phyloP scores from a whole-genome alignment of 2,329 filamentous ascomycete species.

The Sporothrix globosa region DNA sequence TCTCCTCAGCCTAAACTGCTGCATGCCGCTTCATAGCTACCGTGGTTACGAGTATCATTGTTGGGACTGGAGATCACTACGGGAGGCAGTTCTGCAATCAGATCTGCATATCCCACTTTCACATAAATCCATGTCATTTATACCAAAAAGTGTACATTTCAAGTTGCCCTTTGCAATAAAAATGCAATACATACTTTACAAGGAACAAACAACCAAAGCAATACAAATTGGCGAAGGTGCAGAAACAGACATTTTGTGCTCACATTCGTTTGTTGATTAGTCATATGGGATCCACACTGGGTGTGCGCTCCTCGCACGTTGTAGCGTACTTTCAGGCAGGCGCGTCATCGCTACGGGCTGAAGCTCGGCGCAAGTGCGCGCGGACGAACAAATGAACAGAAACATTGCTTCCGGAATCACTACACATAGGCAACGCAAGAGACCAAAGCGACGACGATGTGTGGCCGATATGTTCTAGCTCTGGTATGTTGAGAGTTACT shows the following conservation, averaged over 20 bases:
- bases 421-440: background rate
- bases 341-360: background rate
- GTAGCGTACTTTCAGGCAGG: background rate
- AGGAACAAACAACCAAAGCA: no score
- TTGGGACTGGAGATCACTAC: background rate
- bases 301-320: no score
- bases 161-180: background rate
- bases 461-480: constrained; percentile 46
- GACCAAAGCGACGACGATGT: constrained; percentile 38
- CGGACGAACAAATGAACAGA: background rate
- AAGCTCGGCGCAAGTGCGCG: background rate
- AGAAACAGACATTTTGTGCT: background rate
- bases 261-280: background rate
- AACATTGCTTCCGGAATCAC: background rate
- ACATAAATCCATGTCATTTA: no score
- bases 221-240: background rate
- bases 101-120: no score
- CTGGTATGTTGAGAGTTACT: constrained; percentile 41
- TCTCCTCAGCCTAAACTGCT: background rate
- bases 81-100: no score
- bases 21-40: no score
- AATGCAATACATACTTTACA: background rate
- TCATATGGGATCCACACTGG: background rate
- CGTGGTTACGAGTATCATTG: background rate
- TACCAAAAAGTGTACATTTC: no score